A percentile compares a stretch with the other conserved stretches of the same genome.
Conservation (phyloP, 73 alveolate species). For the Vitrella brassicaformis region DNA sequence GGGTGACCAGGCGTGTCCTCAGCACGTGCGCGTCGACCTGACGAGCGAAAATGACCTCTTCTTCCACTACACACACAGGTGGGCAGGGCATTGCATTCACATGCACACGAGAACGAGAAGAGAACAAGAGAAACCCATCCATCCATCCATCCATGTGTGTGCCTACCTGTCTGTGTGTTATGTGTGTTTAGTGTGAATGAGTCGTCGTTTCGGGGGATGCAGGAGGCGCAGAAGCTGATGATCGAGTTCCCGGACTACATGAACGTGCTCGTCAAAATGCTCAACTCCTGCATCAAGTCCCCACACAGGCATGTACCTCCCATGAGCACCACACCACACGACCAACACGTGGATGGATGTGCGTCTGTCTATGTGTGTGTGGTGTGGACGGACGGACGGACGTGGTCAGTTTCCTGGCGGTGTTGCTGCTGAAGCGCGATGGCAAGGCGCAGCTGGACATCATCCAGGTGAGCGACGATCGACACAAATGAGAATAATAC, state of each 20-base stretch:
- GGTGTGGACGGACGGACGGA: neutral
- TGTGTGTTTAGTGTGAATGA: constrained; percentile 43
- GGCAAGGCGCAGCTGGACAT: constrained; percentile 78
- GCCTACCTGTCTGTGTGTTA: neutral
- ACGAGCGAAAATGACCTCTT: constrained; percentile 84
- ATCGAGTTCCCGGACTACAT: constrained; percentile 66
- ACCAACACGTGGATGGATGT: neutral
- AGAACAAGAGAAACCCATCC: too few species aligned
- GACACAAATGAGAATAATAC: too few species aligned
- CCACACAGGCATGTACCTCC: constrained; percentile 3
- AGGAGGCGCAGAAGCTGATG: constrained; percentile 71
- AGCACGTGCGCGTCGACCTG: constrained; percentile 21
- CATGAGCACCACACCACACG: too few species aligned
- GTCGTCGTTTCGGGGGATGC: constrained; percentile 50
- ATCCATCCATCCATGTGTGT: neutral
- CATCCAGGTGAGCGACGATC: constrained; percentile 63
- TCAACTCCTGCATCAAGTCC: constrained; percentile 77
- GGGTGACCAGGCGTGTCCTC: constrained; percentile 22
- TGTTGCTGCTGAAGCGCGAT: constrained; percentile 73
- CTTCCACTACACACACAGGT: constrained; percentile 67
- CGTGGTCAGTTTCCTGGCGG: constrained; percentile 58
- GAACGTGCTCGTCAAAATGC: constrained; percentile 58
- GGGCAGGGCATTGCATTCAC: neutral
- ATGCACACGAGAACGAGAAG: neutral
- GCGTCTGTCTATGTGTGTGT: neutral